Evolutionary conservation across 805 yeast genomes (phyloP).

Genomic region (Barnettozyma botsteinii): DNA sequence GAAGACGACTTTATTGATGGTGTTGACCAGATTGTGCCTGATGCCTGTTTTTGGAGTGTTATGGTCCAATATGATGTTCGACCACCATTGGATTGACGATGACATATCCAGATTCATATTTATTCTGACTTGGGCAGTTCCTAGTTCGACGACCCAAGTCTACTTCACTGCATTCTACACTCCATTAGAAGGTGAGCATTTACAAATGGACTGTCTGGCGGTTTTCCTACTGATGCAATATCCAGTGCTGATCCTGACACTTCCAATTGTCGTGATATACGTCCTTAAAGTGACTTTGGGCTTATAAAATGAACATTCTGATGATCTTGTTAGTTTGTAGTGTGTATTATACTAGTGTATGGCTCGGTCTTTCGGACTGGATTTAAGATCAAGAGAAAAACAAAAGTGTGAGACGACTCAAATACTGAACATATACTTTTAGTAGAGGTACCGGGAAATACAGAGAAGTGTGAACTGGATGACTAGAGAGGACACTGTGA

Average conservation of each 20-base stretch:
- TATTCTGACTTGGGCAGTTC: conserved; percentile 71
- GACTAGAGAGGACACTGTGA: not conserved
- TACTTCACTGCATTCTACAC: conserved; percentile 86
- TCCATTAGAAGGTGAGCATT: conserved; percentile 48
- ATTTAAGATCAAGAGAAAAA: too few species aligned
- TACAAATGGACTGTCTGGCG: conserved; percentile 81
- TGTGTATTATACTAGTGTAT: too few species aligned
- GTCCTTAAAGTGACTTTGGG: conserved; percentile 15
- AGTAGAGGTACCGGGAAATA: not conserved
- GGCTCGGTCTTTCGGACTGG: too few species aligned
- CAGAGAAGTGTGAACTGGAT: not conserved
- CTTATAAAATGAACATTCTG: not conserved
- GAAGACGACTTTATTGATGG: conserved; percentile 56
- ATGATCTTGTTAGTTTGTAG: not conserved
- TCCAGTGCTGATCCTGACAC: conserved; percentile 53
- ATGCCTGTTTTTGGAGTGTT: conserved; percentile 77
- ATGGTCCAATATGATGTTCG: conserved; percentile 54
- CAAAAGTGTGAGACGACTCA: too few species aligned
- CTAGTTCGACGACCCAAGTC: conserved; percentile 83
- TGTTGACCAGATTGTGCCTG: conserved; percentile 52
- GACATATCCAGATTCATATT: conserved; percentile 64
- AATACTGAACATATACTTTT: too few species aligned
- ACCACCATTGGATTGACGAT: conserved; percentile 59
- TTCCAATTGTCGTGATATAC: conserved; percentile 54
- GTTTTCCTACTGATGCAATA: conserved; percentile 72